Evolutionary conservation across 768 basidiomycete species (phyloP), one percentile per base, ranked within the genome.

Genomic region (Macrocybe gigantea): DNA sequence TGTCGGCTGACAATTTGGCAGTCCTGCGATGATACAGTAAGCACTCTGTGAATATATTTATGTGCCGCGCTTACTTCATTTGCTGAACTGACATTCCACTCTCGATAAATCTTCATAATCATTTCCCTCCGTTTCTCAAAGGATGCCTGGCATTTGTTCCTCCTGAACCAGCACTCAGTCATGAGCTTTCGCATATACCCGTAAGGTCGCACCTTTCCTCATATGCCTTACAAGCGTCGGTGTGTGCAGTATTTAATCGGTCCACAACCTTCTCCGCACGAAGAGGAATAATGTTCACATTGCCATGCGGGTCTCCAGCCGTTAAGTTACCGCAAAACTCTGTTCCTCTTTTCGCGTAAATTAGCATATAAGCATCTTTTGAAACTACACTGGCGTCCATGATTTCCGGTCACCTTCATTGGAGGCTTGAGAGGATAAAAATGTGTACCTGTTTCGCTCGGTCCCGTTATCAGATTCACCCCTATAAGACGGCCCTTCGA

Each of bases 291-390:
- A 22, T 22, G 22, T 22, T 22, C 22, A 4, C n/a, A 35, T 40
- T 44, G 7, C 31, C 32, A 9, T 4, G 22, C 22, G 22, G 4
- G 1, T 22, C 22, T 4, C 22, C 22, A 22, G 22, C 2, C 4
- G 22, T 22, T 22, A 22, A 22, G 1, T 22, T 22, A 22, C 22
- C 2, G 22, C 22, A 22, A 22, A 22, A 22, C 22, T 22, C 22
- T 22, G 22, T 22, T 4, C 22, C 57, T 53, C 70, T 73, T 8
- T 80, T 78, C 34, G 79, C 77, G 64, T 97, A 98, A 46, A 98
- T 83, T 32, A 97, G 75, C 93, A 97, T 95, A 65, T 98, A 96
- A 5, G 91, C 92, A 56, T 96, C 92, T 65, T 79, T 87, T 1
- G 92, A 93, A 2, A 78, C 72, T 53, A 87, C 74, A 22, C 22